Conservation (phyloP, 2,329 filamentous ascomycete species). For the Plectosphaerella cucumerina region DNA sequence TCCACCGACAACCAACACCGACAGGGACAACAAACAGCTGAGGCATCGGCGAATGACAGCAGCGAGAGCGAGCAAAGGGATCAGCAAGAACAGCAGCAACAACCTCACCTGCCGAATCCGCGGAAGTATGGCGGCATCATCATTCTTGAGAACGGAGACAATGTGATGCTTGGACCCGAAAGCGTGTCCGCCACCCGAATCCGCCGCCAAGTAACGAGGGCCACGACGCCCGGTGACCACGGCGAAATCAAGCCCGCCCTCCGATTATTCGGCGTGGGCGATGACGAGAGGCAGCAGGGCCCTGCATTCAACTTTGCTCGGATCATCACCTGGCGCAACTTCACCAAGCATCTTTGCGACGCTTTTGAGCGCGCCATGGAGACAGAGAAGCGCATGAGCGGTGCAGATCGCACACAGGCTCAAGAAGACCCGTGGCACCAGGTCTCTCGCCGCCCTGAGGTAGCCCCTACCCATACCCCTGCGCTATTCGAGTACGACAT, state of each 20-base stretch:
- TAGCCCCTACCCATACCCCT: not conserved
- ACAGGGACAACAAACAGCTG: not conserved
- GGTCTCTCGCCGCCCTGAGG: not conserved
- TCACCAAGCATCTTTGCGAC: conserved; percentile 9
- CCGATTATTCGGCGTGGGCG: conserved; percentile 8
- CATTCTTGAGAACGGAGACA: not conserved
- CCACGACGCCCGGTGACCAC: not conserved
- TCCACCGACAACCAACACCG: not conserved
- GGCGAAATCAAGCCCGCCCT: not conserved
- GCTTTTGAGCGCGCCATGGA: conserved; percentile 7
- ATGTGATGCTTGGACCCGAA: not conserved
- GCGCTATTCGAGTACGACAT: not conserved
- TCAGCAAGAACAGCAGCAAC: not conserved
- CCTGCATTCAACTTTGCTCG: conserved; percentile 15
- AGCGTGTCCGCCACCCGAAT: not conserved
- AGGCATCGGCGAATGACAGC: not conserved
- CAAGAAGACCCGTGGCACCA: not conserved
- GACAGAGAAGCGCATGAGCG: not conserved
- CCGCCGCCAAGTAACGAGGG: not conserved
- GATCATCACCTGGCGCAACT: conserved; percentile 14
- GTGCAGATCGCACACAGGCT: not conserved
- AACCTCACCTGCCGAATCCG: not conserved
- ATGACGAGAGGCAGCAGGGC: conserved; percentile 14
- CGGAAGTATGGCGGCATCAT: not conserved
- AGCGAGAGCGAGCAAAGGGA: not conserved